Percentiles rank a stretch among this genome's conserved stretches.
Evolutionary conservation across 805 yeast species (phyloP).

Genomic region (Maudiozyma saulgeensis): DNA sequence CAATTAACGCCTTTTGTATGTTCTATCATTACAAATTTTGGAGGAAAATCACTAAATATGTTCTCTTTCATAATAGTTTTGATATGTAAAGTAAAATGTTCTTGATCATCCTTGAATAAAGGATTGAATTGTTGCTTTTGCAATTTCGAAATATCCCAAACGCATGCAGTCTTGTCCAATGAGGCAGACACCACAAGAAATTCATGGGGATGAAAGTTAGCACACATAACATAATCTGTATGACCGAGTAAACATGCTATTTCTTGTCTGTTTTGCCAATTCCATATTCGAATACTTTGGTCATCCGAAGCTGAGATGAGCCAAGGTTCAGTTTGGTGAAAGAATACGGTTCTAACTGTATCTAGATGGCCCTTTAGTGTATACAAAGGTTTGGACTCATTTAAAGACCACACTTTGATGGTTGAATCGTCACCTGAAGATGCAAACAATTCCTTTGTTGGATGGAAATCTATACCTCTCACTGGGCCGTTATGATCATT

Average conservation of each 20-base stretch:
- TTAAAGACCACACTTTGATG: conserved; percentile 91
- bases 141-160: conserved; percentile 77
- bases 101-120: conserved; percentile 33
- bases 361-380: conserved; percentile 90
- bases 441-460: conserved; percentile 92
- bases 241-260: conserved; percentile 96
- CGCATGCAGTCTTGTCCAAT: conserved; percentile 95
- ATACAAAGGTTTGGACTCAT: conserved; percentile 83
- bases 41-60: conserved; percentile 90
- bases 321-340: conserved; percentile 97
- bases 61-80: conserved; percentile 76
- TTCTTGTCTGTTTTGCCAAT: conserved; percentile 97
- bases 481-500: conserved; percentile 99
- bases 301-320: conserved; percentile 92
- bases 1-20: conserved; percentile 97
- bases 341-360: conserved; percentile 85
- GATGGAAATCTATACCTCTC: conserved; percentile 89
- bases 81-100: conserved; percentile 36
- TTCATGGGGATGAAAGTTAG: conserved; percentile 92
- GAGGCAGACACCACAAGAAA: conserved; percentile 93
- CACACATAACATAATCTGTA: conserved; percentile 95
- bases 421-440: conserved; percentile 97
- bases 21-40: conserved; percentile 90
- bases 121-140: conserved; percentile 84
- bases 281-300: conserved; percentile 98